Percentiles rank a stretch among this genome's conserved stretches.
Conservation (phyloP, 192 early-diverging fungal species). For the Umbelopsis isabellina region DNA sequence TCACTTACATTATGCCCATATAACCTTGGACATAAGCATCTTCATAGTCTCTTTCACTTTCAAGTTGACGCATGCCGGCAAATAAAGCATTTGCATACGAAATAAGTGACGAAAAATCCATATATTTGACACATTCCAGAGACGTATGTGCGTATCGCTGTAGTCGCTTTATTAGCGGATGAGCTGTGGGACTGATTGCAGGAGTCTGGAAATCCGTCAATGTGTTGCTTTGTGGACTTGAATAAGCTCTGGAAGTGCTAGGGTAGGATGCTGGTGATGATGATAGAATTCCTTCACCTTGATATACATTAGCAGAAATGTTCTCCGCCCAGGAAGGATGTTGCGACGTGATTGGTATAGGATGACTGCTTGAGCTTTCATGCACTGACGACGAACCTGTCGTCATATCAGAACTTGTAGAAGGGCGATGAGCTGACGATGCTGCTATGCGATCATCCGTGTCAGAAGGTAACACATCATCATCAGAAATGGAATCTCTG, state of each 20-base stretch:
- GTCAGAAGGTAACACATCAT: background rate
- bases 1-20: constrained; percentile 1
- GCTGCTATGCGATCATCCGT: no score
- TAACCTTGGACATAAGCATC: background rate
- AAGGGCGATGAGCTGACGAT: no score
- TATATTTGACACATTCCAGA: background rate
- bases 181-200: background rate
- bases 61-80: background rate
- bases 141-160: background rate
- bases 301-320: no score
- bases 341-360: no score
- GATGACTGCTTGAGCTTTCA: no score
- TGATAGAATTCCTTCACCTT: background rate
- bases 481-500: background rate
- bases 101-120: background rate
- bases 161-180: background rate
- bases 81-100: background rate
- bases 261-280: background rate
- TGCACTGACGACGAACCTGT: no score
- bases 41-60: background rate
- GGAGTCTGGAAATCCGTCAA: no score
- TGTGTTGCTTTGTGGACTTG: background rate
- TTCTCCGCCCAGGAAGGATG: no score
- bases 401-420: no score
- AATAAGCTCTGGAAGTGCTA: background rate